Evolutionary conservation across 2,329 filamentous ascomycete species (phyloP), one percentile per base, ranked within the genome.

Genomic region (Dactylonectria estremocensis): DNA sequence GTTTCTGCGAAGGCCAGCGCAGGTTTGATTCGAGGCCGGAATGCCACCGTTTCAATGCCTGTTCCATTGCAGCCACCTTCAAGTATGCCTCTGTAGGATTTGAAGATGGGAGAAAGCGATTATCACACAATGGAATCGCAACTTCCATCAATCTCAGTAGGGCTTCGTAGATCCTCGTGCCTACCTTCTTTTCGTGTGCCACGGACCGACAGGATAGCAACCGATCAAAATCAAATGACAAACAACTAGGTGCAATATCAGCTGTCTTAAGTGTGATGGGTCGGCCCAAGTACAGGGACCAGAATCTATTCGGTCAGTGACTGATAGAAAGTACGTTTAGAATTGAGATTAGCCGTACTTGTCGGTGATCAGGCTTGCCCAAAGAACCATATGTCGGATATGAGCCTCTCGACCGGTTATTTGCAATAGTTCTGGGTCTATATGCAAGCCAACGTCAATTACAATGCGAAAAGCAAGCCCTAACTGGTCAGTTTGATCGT

Each of bases 381-480:
- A 55, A 3, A 55, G 35, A 40, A 55, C 31, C 52, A 55, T 55
- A n/a, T 43, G 31, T 7, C 52, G 52, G 18, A 55, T 37, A 7
- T 55, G 33, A 7, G 31, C 22, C 7, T 40, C 52, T 18, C 52
- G 35, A 14, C 40, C 52, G 5, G 28, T 40, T 16, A 55, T 8
- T 3, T 20, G 18, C 10, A 55, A 33, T 14, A 20, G 24, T 4
- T 24, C 16, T 11, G 52, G 31, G 16, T 35, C 18, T 11, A 16
- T 18, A 14, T 55, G 52, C 20, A 55, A 40, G 10, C 52, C 52
- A 20, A 43, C 18, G 16, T 55, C 52, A 20, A 55, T 43, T 22
- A 55, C 52, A 11, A 40, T 55, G 11, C 52, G 52, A n/a, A 55
- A 55, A 18, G 52, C 52, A 5, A 55, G 52, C 20, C 52, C 52